Evolutionary conservation across 1,284 basidiomycete genomes (phyloP).

Genomic region (Naganishia albida): DNA sequence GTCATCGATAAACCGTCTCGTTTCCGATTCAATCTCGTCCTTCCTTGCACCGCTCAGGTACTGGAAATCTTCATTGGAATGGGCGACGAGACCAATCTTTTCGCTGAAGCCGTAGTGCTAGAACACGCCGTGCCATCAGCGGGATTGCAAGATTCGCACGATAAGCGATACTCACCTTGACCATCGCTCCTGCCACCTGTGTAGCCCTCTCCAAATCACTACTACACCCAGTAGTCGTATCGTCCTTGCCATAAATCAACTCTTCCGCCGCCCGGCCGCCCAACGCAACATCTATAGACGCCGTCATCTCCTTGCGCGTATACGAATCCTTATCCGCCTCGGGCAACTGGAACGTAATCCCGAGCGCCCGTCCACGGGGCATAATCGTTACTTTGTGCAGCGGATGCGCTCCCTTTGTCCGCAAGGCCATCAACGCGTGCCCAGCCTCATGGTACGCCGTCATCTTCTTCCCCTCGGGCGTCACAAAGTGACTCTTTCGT

Average conservation of each 20-base stretch:
- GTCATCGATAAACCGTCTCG: slow-evolving; percentile 72
- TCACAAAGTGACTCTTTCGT: slow-evolving; percentile 80
- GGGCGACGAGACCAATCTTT: slow-evolving; percentile 75
- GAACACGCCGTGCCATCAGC: not conserved
- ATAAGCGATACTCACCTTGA: slow-evolving; percentile 66
- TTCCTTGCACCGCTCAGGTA: slow-evolving; percentile 70
- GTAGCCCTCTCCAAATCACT: slow-evolving; percentile 82
- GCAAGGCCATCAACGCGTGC: slow-evolving; percentile 85
- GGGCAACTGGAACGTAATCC: slow-evolving; percentile 82
- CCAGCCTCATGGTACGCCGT: slow-evolving; percentile 97
- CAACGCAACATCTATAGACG: slow-evolving; percentile 81
- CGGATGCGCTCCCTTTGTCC: slow-evolving; percentile 89
- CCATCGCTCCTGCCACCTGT: slow-evolving; percentile 78
- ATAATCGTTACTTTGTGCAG: slow-evolving; percentile 92
- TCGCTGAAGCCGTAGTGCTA: slow-evolving; percentile 78
- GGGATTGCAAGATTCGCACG: not conserved
- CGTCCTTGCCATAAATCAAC: slow-evolving; percentile 82
- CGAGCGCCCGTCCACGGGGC: slow-evolving; percentile 87
- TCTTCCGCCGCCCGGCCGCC: slow-evolving; percentile 92
- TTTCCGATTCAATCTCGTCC: slow-evolving; percentile 81
- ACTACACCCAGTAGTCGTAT: slow-evolving; percentile 85
- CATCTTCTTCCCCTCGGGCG: slow-evolving; percentile 76
- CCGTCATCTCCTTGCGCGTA: slow-evolving; percentile 49
- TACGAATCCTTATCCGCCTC: slow-evolving; percentile 67
- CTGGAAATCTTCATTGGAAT: slow-evolving; percentile 69